Percentiles rank a stretch among this genome's conserved stretches.
phyloP scores from a whole-genome alignment of 768 basidiomycete genomes.

The Piloderma croceum region DNA sequence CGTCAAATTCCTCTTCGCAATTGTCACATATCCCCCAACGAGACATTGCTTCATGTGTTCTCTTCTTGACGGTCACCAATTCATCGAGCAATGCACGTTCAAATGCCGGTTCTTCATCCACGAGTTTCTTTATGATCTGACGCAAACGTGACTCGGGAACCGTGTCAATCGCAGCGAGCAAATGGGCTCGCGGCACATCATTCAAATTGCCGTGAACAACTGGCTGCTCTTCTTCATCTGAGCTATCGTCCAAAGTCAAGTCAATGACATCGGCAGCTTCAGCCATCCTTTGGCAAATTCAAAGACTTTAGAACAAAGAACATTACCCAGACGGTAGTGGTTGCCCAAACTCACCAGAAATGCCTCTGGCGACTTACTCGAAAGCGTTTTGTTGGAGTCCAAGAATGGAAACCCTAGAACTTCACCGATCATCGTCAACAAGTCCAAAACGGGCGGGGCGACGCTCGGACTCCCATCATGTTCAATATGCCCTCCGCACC shows the following conservation, averaged over 20 bases:
- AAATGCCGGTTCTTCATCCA: conserved; percentile 35
- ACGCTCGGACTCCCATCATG: too few species aligned
- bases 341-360: too few species aligned
- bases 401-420: too few species aligned
- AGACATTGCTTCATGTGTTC: conserved; percentile 29
- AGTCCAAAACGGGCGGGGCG: too few species aligned
- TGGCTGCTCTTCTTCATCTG: conserved; percentile 13
- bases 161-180: conserved; percentile 37
- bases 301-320: too few species aligned
- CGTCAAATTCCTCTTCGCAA: conserved; percentile 46
- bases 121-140: conserved; percentile 32
- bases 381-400: too few species aligned
- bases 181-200: conserved; percentile 35
- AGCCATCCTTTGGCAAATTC: too few species aligned
- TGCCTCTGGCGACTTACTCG: too few species aligned
- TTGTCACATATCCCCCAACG: conserved; percentile 44
- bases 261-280: neutral
- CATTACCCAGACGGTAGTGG: too few species aligned
- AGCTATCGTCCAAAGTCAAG: neutral
- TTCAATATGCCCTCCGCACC: too few species aligned
- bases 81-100: conserved; percentile 39
- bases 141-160: conserved; percentile 41
- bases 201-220: too few species aligned
- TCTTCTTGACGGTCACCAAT: conserved; percentile 35
- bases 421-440: too few species aligned